Evolutionary conservation across 257 asterid genomes (phyloP).

Genomic region (Fraxinus excelsior): DNA sequence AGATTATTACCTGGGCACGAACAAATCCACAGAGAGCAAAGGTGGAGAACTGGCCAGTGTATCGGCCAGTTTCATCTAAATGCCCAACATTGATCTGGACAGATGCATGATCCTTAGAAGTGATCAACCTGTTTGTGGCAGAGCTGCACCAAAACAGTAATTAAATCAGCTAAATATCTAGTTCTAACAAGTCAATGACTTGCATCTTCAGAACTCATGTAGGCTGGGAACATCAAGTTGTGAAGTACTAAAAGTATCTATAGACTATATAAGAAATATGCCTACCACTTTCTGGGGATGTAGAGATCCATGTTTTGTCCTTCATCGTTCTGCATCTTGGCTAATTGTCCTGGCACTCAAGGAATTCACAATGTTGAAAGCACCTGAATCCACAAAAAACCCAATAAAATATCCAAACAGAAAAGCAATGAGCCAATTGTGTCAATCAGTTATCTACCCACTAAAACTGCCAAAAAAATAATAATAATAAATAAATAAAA

Average conservation of each 20-base stretch:
- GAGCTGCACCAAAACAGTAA: slow-evolving; percentile 20
- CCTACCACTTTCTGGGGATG: slow-evolving; percentile 36
- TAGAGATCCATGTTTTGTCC: slow-evolving; percentile 38
- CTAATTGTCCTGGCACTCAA: neutral
- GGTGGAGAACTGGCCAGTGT: slow-evolving; percentile 33
- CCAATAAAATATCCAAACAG: neutral
- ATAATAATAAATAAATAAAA: too few species aligned
- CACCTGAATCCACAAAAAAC: slow-evolving; percentile 11
- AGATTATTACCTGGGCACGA: slow-evolving; percentile 29
- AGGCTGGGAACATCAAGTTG: neutral
- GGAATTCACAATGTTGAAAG: slow-evolving; percentile 4
- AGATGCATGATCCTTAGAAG: slow-evolving; percentile 39
- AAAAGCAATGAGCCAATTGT: neutral
- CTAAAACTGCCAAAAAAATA: neutral
- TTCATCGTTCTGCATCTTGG: slow-evolving; percentile 39
- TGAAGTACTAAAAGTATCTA: neutral
- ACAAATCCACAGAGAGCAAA: slow-evolving; percentile 34
- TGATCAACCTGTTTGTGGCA: slow-evolving; percentile 38
- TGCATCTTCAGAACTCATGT: neutral
- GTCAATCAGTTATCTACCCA: neutral
- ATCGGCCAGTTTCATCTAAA: slow-evolving; percentile 32
- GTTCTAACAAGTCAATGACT: neutral
- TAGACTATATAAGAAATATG: neutral
- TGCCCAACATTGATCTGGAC: slow-evolving; percentile 38
- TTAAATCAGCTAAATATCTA: neutral